A percentile compares a stretch with the other conserved stretches of the same genome.
These are phyloP conservation scores for Stachybotrys echinatus DNA, from an alignment of 2,329 filamentous ascomycete genomes.

Conservation along the genomic window DNA sequence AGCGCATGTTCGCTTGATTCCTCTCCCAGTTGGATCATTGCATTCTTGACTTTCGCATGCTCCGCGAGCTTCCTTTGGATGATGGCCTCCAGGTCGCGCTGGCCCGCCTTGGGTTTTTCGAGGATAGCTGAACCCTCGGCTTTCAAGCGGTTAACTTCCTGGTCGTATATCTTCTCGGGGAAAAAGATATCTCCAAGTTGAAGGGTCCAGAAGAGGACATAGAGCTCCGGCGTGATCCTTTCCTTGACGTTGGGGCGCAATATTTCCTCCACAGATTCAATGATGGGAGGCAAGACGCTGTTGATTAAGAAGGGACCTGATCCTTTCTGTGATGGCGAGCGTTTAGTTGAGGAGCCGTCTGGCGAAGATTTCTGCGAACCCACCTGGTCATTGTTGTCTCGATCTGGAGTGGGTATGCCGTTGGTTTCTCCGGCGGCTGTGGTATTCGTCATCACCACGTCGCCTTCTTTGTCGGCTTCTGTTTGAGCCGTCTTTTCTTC, in stretches of 20 bases:
- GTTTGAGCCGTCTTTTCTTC: constrained; percentile 17
- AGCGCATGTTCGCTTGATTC: constrained; percentile 69
- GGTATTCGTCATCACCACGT: constrained; percentile 45
- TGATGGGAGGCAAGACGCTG: constrained; percentile 59
- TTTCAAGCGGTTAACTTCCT: constrained; percentile 65
- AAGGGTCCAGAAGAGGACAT: constrained; percentile 87
- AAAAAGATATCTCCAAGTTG: constrained; percentile 76
- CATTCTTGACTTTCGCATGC: not conserved
- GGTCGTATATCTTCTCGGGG: constrained; percentile 70
- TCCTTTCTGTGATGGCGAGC: constrained; percentile 20
- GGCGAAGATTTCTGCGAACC: constrained; percentile 8
- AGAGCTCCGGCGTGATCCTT: constrained; percentile 74
- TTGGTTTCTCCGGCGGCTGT: constrained; percentile 19
- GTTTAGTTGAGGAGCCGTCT: constrained; percentile 16
- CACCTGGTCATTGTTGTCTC: constrained; percentile 27
- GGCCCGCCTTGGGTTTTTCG: constrained; percentile 69
- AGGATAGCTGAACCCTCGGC: constrained; percentile 62
- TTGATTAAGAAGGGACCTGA: constrained; percentile 26
- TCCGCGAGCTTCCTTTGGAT: constrained; percentile 35
- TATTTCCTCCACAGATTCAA: constrained; percentile 59
- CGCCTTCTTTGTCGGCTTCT: constrained; percentile 48
- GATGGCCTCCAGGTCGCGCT: constrained; percentile 63
- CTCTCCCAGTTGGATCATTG: constrained; percentile 58
- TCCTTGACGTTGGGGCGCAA: constrained; percentile 61
- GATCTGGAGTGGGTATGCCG: constrained; percentile 16